Evolutionary conservation across 2,329 filamentous ascomycete species (phyloP), one percentile per base, ranked within the genome.

Genomic region (Ophiostoma tasmaniense): DNA sequence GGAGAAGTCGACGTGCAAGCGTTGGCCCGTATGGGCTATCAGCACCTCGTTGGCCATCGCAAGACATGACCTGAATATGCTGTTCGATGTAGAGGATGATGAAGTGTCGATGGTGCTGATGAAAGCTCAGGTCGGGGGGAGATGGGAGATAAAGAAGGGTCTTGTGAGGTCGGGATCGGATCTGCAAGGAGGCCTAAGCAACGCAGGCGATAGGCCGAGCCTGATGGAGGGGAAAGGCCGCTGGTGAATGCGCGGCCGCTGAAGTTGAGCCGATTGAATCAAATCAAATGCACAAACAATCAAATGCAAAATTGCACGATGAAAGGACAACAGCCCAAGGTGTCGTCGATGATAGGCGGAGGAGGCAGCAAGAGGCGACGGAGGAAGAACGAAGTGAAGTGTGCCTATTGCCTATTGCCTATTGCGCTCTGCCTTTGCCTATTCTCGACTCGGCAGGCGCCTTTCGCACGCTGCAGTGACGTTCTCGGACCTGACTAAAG

Each of bases 21-120:
- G 89, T 84, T 92, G 89, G 83, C 94, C 94, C 80, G 91, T 93
- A 82, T 96, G 93, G 85, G 92, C 93, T 78, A 97, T 89, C 83
- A 92, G 91, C 80, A 97, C 89, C 82, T 92, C 88, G 78, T 94
- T 87, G 82, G 91, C 90, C 92, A 96, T 96, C 80, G 83, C 86
- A 81, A 82, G 81, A 81, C 83, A 85, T 84, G 76, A 64, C 71
- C 71, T 62, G 25, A 55, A 22, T n/a, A 17, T 45, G 42, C 42
- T 55, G 22, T n/a, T 55, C 62, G 50, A 67, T 22, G 22, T 55
- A 55, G 50, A 22, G 50, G 35, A 20, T 37, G 61, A 37, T 64
- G 30, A 17, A 14, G 14, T 35, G 35, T 35, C 20, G 64, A 52
- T 14, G 28, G n/a, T 33, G 7, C 25, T 35, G 8, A 25, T n/a